Evolutionary conservation across 2,329 filamentous ascomycete species (phyloP).

Genomic region (Colletotrichum tropicale): DNA sequence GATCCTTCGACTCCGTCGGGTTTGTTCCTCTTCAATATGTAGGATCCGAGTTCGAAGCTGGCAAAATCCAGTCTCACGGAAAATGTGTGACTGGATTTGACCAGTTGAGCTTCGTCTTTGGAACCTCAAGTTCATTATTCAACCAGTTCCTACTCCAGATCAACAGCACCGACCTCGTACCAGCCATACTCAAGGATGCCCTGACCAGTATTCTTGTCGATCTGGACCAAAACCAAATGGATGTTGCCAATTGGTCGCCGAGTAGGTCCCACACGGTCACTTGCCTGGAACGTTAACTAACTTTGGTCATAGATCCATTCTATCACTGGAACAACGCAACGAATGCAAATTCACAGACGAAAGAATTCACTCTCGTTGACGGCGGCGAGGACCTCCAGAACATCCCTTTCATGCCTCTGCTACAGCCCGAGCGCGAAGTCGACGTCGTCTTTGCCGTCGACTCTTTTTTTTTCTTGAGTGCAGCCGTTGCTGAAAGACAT

Average conservation of each 20-base stretch:
- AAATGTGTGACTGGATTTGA: conserved; percentile 69
- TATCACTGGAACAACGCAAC: conserved; percentile 47
- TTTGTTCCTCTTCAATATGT: conserved; percentile 66
- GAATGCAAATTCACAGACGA: conserved; percentile 46
- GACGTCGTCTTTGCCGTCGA: conserved; percentile 71
- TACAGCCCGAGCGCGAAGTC: conserved; percentile 58
- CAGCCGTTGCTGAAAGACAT: too few species aligned
- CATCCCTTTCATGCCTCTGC: conserved; percentile 73
- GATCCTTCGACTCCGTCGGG: conserved; percentile 65
- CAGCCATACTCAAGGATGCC: conserved; percentile 41
- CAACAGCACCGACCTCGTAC: conserved; percentile 31
- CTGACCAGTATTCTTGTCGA: conserved; percentile 53
- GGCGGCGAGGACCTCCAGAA: conserved; percentile 83
- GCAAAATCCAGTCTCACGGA: conserved; percentile 48
- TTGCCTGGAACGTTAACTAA: too few species aligned
- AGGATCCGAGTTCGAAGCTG: conserved; percentile 61
- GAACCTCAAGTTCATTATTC: conserved; percentile 82
- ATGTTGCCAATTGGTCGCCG: conserved; percentile 66
- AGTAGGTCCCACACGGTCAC: too few species aligned
- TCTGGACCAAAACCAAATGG: conserved; percentile 67
- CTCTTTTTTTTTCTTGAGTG: conserved; percentile 34
- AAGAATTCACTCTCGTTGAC: conserved; percentile 75
- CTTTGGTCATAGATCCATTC: conserved; percentile 65
- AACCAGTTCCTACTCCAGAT: conserved; percentile 76
- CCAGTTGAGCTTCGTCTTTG: conserved; percentile 80